Evolutionary conservation across 1,284 basidiomycete species (phyloP).

Genomic region (Ceratorhiza oryzae-sativae): DNA sequence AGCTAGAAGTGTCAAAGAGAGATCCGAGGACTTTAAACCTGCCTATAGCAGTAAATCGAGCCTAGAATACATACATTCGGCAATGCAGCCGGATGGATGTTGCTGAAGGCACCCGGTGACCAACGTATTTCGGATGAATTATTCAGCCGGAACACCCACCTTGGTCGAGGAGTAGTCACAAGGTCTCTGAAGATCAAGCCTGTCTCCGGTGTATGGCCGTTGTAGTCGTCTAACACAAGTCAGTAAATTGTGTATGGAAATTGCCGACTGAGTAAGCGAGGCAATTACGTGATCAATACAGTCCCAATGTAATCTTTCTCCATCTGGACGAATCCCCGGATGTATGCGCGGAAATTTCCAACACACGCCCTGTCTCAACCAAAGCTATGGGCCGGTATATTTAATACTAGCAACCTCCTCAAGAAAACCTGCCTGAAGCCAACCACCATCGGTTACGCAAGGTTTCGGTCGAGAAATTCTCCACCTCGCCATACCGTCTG

Average conservation of each 20-base stretch:
- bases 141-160: neutral
- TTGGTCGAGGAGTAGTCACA: neutral
- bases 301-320: too few relatives aligned
- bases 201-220: conserved; percentile 7
- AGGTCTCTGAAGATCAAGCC: neutral
- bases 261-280: neutral
- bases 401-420: too few relatives aligned
- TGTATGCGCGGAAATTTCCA: neutral
- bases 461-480: too few relatives aligned
- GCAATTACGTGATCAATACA: neutral
- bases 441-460: too few relatives aligned
- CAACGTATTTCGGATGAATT: neutral
- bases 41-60: too few relatives aligned
- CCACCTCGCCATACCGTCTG: too few relatives aligned
- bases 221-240: neutral
- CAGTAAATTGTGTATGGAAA: neutral
- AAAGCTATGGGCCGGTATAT: too few relatives aligned
- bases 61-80: neutral
- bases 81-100: neutral
- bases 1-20: neutral
- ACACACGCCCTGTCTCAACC: too few relatives aligned
- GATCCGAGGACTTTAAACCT: neutral
- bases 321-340: neutral
- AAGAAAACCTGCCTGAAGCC: too few relatives aligned
- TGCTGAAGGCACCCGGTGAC: conserved; percentile 10